Evolutionary conservation across 192 early-diverging fungal species (phyloP), one percentile per base, ranked within the genome.

Genomic region (Backusella macrospora): DNA sequence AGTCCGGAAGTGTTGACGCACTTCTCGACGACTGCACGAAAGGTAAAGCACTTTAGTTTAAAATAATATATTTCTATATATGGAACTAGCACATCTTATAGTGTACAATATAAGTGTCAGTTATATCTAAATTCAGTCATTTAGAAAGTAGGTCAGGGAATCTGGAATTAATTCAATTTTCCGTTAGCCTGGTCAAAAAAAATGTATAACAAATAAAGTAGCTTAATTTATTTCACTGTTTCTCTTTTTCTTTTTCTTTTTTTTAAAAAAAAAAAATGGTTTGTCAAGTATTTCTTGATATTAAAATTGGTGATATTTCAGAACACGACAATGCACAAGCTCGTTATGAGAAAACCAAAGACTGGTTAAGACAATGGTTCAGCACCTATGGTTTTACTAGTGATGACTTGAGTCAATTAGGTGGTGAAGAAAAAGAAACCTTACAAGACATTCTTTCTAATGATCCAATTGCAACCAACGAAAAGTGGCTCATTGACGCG

Each of bases 301-400:
- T 82, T 37, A 65, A 73, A n/a, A 72, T 78, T 15, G 80, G 80
- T 21, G 73, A 82, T 39, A 3, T 68, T 62, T 70, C 39, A 6
- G 45, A 23, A 9, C 43, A 76, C 45, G 43, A 45, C 5, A 68
- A 66, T 5, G 63, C 75, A 18, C 15, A 16, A 6, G 14, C 7
- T 15, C 65, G 69, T 13, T 74, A 71, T 21, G 47, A 68, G 8
- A 68, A 48, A 13, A 75, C 65, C 6, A 55, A 73, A 21, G 18
- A 34, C 0, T 82, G 77, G 75, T 49, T 82, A 14, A 47, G 48
- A 44, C 48, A 47, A 15, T 49, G 69, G 40, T 78, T 45, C 16
- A 8, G 70, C 1, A 76, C 64, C 0, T 82, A 82, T 37, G 81
- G 81, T 9, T 72, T 80, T n/a, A 13, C n/a, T 18, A 45, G 14